Conservation (phyloP, 805 yeast genomes). For the Suhomyces sp. region DNA sequence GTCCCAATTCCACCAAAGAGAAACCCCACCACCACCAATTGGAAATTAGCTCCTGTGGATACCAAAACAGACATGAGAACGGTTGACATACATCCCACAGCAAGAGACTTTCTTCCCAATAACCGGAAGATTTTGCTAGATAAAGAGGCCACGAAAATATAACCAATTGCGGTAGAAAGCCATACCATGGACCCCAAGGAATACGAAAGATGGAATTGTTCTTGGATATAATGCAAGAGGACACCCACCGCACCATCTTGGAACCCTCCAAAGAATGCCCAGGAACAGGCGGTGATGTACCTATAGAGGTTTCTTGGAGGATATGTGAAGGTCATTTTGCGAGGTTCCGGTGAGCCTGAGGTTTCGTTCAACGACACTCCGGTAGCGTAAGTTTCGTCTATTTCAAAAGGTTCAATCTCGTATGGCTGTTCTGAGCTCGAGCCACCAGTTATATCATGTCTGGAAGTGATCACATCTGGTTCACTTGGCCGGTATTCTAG, state of each 20-base stretch:
- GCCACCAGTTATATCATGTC: too few relatives aligned
- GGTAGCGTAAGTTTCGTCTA: background rate
- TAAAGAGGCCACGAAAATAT: conserved; percentile 17
- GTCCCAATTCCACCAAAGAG: conserved; percentile 25
- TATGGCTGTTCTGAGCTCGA: too few relatives aligned
- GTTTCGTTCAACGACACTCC: background rate
- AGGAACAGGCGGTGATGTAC: conserved; percentile 16
- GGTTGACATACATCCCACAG: conserved; percentile 13
- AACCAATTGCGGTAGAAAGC: conserved; percentile 21
- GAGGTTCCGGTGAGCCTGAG: background rate
- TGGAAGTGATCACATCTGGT: background rate
- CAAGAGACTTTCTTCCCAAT: conserved; percentile 17
- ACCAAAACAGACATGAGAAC: conserved; percentile 16
- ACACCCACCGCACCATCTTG: conserved; percentile 24
- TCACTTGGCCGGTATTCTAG: conserved; percentile 2
- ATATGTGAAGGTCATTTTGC: conserved; percentile 14
- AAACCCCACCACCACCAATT: conserved; percentile 22
- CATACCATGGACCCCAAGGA: conserved; percentile 21
- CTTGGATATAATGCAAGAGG: conserved; percentile 21
- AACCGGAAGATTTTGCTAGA: conserved; percentile 15
- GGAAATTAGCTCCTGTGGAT: conserved; percentile 20
- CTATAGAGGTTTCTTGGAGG: conserved; percentile 18
- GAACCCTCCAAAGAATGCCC: conserved; percentile 17
- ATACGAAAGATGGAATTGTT: conserved; percentile 17
- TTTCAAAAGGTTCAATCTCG: background rate